phyloP scores from a whole-genome alignment of 805 yeast species.

The Pichia ethanolica region DNA sequence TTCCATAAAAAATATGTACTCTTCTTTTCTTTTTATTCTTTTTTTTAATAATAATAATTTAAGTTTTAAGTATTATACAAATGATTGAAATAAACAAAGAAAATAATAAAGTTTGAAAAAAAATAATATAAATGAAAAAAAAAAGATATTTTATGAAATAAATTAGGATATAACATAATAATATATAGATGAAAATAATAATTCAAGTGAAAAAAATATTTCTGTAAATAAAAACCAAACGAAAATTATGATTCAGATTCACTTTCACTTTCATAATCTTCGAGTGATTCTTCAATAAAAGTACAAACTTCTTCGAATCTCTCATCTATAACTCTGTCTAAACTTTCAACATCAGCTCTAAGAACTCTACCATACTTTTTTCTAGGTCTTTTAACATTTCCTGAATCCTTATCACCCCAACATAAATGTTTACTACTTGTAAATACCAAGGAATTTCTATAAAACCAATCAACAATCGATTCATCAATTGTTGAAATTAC shows the following conservation, averaged over 20 bases:
- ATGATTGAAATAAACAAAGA: no score
- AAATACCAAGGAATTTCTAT: constrained; percentile 75
- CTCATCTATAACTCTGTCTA: constrained; percentile 71
- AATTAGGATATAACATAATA: no score
- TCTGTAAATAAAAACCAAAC: no score
- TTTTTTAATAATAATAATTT: no score
- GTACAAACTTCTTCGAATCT: constrained; percentile 81
- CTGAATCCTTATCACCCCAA: constrained; percentile 48
- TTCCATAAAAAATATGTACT: no score
- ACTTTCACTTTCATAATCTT: constrained; percentile 48
- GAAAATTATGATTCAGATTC: constrained; percentile 13
- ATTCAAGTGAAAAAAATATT: no score
- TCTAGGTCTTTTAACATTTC: constrained; percentile 60
- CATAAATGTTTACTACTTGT: constrained; percentile 68
- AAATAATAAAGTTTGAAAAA: no score
- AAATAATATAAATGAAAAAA: no score
- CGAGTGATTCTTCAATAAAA: constrained; percentile 71
- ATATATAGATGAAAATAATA: no score
- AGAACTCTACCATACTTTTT: constrained; percentile 87
- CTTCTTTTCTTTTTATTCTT: no score
- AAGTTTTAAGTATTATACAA: no score
- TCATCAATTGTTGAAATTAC: constrained; percentile 86
- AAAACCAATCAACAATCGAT: constrained; percentile 85
- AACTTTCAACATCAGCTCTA: constrained; percentile 62
- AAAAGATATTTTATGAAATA: no score